Conservation (phyloP, 306 rosid genomes). For the Trifolium subterraneum region DNA sequence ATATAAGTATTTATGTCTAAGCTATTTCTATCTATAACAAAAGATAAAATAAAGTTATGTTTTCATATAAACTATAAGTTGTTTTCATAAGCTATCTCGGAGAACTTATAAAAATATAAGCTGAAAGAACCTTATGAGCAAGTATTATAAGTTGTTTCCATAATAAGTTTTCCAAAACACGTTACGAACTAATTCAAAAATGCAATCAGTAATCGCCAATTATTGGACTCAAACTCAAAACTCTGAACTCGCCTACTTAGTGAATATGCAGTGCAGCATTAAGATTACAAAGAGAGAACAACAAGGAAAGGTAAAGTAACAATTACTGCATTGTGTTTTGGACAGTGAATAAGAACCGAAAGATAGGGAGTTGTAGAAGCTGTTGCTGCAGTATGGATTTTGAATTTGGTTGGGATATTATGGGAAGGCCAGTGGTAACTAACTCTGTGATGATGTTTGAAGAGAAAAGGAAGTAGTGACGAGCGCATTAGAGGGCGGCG, state of each 20-base stretch:
- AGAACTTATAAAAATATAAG: too few species aligned
- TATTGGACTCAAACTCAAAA: background rate
- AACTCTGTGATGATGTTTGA: slow-evolving; percentile 34
- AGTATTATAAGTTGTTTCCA: too few species aligned
- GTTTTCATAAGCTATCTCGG: too few species aligned
- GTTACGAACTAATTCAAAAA: too few species aligned
- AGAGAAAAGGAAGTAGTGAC: slow-evolving; percentile 36
- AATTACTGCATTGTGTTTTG: slow-evolving; percentile 65
- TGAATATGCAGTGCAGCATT: background rate
- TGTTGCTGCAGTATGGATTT: slow-evolving; percentile 18
- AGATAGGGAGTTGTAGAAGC: slow-evolving; percentile 55
- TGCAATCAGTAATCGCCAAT: too few species aligned
- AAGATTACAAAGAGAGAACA: background rate
- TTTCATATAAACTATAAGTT: too few species aligned
- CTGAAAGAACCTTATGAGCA: too few species aligned
- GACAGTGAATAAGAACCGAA: slow-evolving; percentile 71
- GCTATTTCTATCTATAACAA: too few species aligned
- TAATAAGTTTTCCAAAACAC: too few species aligned
- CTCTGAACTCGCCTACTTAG: background rate
- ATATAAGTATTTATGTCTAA: too few species aligned
- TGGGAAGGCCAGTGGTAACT: slow-evolving; percentile 39
- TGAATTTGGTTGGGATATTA: background rate
- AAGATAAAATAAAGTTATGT: too few species aligned
- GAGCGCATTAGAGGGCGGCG: slow-evolving; percentile 41
- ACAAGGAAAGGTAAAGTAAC: slow-evolving; percentile 38